Evolutionary conservation across 345 rosid species (phyloP), one percentile per base, ranked within the genome.

Genomic region (Eucalyptus urophylla): DNA sequence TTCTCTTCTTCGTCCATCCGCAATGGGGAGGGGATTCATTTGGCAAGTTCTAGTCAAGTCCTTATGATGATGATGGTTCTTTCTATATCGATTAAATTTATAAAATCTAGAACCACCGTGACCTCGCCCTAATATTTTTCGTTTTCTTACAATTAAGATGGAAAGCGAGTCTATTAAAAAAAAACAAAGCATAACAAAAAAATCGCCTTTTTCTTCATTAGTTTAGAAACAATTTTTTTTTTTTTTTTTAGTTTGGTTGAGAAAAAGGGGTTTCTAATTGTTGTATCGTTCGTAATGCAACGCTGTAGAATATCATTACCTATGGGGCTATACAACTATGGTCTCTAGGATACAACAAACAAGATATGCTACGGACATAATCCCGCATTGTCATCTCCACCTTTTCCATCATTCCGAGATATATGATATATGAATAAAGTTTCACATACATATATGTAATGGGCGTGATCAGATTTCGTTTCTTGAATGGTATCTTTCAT

Each of bases 281-380:
- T 65, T 14, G 72, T 65, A 7, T 65, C 19, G 2, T 19, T 2
- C 19, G 9, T 81, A 43, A 37, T 14, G 14, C 49, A 40, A 37
- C 8, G 15, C 49, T 40, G 8, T 92, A 93, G 94, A 86, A 92
- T 91, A 90, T 88, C 93, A 33, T 37, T 62, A 76, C 92, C 94
- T 1, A 90, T 91, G 94, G 92, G 93, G 51, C 88, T 93, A 3
- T 94, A 90, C 33, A 92, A 92, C 29, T 93, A 93, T 58, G 93
- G 95, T 49, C 90, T 94, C 24, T 62, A 87, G 80, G 93, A 93
- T 76, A 94, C 96, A 5, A 89, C 94, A 17, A 65, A 93, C 96
- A 37, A 91, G 91, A 2, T 92, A 93, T 88, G 91, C 94, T 31
- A 90, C 90, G 67, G 89, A 90, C 89, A 40, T 93, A n/a, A 86